phyloP scores from a whole-genome alignment of 2,329 filamentous ascomycete species.

The Lachnellula arida region DNA sequence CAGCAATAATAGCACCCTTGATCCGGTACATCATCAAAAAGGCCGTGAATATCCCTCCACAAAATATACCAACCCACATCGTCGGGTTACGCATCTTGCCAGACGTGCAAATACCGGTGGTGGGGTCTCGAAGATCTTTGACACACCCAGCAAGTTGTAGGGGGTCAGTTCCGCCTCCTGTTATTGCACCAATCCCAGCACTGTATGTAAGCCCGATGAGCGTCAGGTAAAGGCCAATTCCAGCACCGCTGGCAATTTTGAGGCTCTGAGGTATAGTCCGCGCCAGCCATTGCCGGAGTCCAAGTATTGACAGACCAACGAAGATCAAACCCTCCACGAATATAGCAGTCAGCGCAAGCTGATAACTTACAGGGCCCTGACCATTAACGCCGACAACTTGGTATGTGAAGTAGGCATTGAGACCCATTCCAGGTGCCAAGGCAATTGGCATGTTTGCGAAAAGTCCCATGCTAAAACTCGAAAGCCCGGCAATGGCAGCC shows the following conservation, averaged over 20 bases:
- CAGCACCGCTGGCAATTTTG: conserved; percentile 80
- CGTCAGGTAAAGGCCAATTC: conserved; percentile 72
- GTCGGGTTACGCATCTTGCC: conserved; percentile 78
- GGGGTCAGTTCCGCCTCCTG: conserved; percentile 63
- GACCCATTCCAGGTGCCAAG: conserved; percentile 70
- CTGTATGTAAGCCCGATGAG: conserved; percentile 73
- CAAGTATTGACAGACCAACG: conserved; percentile 71
- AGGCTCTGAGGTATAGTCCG: conserved; percentile 78
- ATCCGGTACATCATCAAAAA: conserved; percentile 80
- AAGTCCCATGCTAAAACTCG: conserved; percentile 78
- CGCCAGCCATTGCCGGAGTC: conserved; percentile 83
- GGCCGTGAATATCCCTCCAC: conserved; percentile 73
- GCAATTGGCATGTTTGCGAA: conserved; percentile 72
- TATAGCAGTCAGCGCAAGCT: conserved; percentile 75
- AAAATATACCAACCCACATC: conserved; percentile 88
- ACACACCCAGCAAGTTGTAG: conserved; percentile 63
- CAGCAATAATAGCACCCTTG: conserved; percentile 80
- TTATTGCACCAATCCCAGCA: conserved; percentile 76
- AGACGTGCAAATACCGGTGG: conserved; percentile 55
- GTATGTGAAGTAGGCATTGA: conserved; percentile 86
- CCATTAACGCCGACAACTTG: conserved; percentile 72
- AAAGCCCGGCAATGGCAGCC: conserved; percentile 73
- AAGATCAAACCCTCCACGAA: conserved; percentile 89
- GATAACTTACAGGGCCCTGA: conserved; percentile 66
- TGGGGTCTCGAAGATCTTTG: conserved; percentile 9